Evolutionary conservation across 495 filamentous ascomycete genomes (phyloP), one percentile per base, ranked within the genome.

Genomic region (Delitschia confertaspora): DNA sequence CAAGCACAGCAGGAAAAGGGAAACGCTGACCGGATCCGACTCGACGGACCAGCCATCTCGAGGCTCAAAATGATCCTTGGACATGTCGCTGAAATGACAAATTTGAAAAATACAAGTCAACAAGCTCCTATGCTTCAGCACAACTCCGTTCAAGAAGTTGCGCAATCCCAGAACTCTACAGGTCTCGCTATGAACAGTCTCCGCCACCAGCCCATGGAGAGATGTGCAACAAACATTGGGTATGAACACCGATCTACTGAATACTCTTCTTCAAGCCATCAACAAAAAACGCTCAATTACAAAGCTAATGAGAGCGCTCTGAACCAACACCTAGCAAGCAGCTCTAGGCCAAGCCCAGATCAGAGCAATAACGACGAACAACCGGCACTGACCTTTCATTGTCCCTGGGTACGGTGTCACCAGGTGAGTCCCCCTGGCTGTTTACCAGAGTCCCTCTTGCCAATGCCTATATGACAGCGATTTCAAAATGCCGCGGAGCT

Each of bases 351-450:
- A n/a, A n/a, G n/a, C n/a, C n/a, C n/a, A 7, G 35, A 5, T 20
- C 5, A 6, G 35, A 14, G 19, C 35, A 3, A 30, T 31, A 21
- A 50, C 6, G 34, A 50, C 20, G 38, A 50, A 6, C 9, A 16
- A 7, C 7, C 7, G 2, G 17, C 20, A 4, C 34, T 36, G 20
- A 24, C 23, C 0, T 55, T 55, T 33, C 51, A 55, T 23, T 55
- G 51, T 36, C 51, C 51, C 8, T 55, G 51, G 51, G 37, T 49
- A 3, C 53, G 38, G 20, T 55, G 51, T 19, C 51, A 47, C 22
- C 19, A 55, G 51, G 51, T 45, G 27, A 45, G 38, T 46, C 10
- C 30, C 18, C 27, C 19, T 33, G 39, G 6, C 33, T 31, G 20
- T 21, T 16, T 45, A 25, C 41, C 21, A 6, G 20, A 35, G 0